These are phyloP conservation scores for Paxillus involutus DNA, from an alignment of 768 basidiomycete species.

Conservation along the genomic window DNA sequence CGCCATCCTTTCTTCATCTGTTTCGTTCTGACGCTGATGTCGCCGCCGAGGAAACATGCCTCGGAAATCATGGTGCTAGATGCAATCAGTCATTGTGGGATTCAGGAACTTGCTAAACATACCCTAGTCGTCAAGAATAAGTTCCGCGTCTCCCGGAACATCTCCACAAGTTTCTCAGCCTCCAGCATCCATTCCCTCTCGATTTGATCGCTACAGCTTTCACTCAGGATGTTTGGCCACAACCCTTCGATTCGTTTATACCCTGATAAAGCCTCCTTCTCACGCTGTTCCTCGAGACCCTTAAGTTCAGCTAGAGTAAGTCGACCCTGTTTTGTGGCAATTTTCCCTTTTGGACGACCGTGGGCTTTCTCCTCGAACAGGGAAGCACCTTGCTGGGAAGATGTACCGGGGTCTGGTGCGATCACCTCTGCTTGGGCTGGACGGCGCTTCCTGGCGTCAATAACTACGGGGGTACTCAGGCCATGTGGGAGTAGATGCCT, in stretches of 20 bases:
- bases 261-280: constrained; percentile 57
- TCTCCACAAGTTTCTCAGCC: constrained; percentile 84
- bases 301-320: constrained; percentile 56
- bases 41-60: constrained; percentile 65
- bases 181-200: constrained; percentile 77
- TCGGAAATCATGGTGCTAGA: constrained; percentile 54
- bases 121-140: constrained; percentile 82
- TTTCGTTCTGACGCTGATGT: constrained; percentile 45
- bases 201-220: constrained; percentile 46
- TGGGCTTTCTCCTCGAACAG: constrained; percentile 61
- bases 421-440: constrained; percentile 17
- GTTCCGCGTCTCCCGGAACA: constrained; percentile 83
- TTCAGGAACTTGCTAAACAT: constrained; percentile 31
- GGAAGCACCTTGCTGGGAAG: constrained; percentile 40
- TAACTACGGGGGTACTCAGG: constrained; percentile 35
- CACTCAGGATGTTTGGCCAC: constrained; percentile 53
- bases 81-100: background rate
- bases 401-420: constrained; percentile 8
- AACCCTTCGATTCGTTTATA: constrained; percentile 62
- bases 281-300: constrained; percentile 60
- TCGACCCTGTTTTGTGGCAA: constrained; percentile 38
- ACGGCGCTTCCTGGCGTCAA: constrained; percentile 54
- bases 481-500: background rate
- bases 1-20: constrained; percentile 70
- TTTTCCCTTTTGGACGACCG: constrained; percentile 36